A percentile compares a stretch with the other conserved stretches of the same genome.
These are phyloP conservation scores for Ilyonectria mors-panacis DNA, from an alignment of 2,329 filamentous ascomycete genomes.

Conservation along the genomic window DNA sequence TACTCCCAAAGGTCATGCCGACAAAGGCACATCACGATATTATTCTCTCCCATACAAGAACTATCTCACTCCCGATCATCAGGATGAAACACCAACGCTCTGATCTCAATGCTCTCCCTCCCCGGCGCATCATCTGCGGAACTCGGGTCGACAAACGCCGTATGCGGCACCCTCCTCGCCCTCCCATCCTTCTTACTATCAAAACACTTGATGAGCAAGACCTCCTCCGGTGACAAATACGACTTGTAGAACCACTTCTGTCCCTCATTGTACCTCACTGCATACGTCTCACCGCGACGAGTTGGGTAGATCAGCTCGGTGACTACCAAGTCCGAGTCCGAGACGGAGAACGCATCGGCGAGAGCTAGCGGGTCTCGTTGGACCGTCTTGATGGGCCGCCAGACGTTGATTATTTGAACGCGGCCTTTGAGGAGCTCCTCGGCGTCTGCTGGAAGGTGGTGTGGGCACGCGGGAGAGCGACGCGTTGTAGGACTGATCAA, in stretches of 20 bases:
- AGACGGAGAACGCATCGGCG: conserved; percentile 65
- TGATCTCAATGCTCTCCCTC: conserved; percentile 75
- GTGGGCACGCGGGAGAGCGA: conserved; percentile 59
- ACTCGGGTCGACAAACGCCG: conserved; percentile 64
- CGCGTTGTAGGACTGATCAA: conserved; percentile 69
- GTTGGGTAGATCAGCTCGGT: conserved; percentile 65
- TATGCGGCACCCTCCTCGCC: conserved; percentile 67
- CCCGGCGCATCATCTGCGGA: conserved; percentile 68
- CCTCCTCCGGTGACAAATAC: conserved; percentile 66
- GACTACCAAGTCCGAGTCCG: conserved; percentile 65
- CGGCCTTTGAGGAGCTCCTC: conserved; percentile 60
- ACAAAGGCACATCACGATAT: too few relatives aligned
- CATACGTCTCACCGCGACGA: conserved; percentile 64
- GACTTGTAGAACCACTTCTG: conserved; percentile 70
- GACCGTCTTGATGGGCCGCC: conserved; percentile 64
- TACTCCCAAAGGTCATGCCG: too few relatives aligned
- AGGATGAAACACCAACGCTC: conserved; percentile 44
- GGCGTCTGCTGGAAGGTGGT: conserved; percentile 60
- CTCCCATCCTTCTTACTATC: conserved; percentile 70
- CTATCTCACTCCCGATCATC: neutral
- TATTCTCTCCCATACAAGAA: too few relatives aligned
- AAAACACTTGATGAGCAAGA: conserved; percentile 73
- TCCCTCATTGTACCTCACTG: conserved; percentile 56
- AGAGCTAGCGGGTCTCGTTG: conserved; percentile 66
- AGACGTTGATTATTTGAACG: conserved; percentile 69